Evolutionary conservation across 2,329 filamentous ascomycete genomes (phyloP).

Genomic region (Ophiocordyceps camponoti-saundersi): DNA sequence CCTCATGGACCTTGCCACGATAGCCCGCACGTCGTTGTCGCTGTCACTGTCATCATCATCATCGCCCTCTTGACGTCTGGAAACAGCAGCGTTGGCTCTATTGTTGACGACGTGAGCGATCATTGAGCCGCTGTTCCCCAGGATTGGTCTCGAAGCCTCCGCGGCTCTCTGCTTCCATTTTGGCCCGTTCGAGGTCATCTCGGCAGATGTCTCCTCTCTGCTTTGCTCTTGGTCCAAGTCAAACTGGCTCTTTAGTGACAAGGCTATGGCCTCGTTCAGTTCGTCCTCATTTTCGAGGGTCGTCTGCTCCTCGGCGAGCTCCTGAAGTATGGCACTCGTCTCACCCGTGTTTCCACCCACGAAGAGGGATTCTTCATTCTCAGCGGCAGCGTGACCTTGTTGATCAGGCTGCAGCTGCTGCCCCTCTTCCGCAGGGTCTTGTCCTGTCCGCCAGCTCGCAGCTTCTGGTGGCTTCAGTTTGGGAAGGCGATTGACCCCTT

Average conservation of each 20-base stretch:
- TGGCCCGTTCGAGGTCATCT: constrained; percentile 26
- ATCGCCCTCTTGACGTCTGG: constrained; percentile 17
- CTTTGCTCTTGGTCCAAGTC: constrained; percentile 13
- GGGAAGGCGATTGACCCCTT: constrained; percentile 71
- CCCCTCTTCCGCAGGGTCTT: constrained; percentile 8
- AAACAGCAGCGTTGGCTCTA: constrained; percentile 44
- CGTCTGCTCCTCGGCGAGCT: constrained; percentile 19
- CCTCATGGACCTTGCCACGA: constrained; percentile 54
- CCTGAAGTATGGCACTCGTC: constrained; percentile 5
- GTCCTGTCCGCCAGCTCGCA: constrained; percentile 10
- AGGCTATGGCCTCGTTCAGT: constrained; percentile 62
- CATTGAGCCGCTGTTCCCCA: constrained; percentile 34
- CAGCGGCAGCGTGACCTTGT: constrained; percentile 7
- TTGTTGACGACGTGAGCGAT: constrained; percentile 64
- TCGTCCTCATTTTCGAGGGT: constrained; percentile 37
- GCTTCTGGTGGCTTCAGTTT: constrained; percentile 24
- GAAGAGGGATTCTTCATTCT: constrained; percentile 32
- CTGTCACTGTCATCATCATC: constrained; percentile 41
- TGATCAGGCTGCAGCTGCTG: constrained; percentile 11
- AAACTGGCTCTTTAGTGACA: constrained; percentile 60
- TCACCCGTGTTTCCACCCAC: constrained; percentile 15
- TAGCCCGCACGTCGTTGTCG: constrained; percentile 65
- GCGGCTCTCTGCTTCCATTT: constrained; percentile 40
- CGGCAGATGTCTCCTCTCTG: constrained; percentile 29
- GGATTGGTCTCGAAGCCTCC: constrained; percentile 30